These are phyloP conservation scores for Cupressus sempervirens DNA, from an alignment of 75 land plant species.

Conservation along the genomic window DNA sequence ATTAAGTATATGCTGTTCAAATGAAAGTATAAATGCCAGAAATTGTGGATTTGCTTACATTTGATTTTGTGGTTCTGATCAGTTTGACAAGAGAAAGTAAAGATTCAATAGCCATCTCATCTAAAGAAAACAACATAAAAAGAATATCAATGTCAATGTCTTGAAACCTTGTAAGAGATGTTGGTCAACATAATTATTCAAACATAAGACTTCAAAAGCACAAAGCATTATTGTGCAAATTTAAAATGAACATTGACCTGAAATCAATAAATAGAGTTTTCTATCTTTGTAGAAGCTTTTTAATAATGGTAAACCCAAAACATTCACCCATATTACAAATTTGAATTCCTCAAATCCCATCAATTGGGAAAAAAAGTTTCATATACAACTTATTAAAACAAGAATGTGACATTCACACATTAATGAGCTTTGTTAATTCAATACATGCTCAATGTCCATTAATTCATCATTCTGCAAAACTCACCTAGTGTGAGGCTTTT, in stretches of 20 bases:
- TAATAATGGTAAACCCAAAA: background rate
- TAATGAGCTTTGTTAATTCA: too few relatives aligned
- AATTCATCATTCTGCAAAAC: too few relatives aligned
- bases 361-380: too few relatives aligned
- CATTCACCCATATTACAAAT: background rate
- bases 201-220: background rate
- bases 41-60: background rate
- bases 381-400: too few relatives aligned
- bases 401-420: too few relatives aligned
- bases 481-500: too few relatives aligned
- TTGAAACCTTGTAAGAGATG: background rate
- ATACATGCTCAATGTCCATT: too few relatives aligned
- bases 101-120: background rate
- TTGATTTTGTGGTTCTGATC: conserved; percentile 1
- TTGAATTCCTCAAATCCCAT: background rate
- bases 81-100: background rate
- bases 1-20: background rate
- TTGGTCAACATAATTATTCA: background rate
- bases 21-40: background rate
- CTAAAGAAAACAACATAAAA: background rate
- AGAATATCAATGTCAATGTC: background rate
- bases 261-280: background rate
- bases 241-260: background rate
- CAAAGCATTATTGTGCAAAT: background rate
- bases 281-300: background rate